Evolutionary conservation across 352 stramenopile species (phyloP), one percentile per base, ranked within the genome.

Genomic region (Pythium aquatile): DNA sequence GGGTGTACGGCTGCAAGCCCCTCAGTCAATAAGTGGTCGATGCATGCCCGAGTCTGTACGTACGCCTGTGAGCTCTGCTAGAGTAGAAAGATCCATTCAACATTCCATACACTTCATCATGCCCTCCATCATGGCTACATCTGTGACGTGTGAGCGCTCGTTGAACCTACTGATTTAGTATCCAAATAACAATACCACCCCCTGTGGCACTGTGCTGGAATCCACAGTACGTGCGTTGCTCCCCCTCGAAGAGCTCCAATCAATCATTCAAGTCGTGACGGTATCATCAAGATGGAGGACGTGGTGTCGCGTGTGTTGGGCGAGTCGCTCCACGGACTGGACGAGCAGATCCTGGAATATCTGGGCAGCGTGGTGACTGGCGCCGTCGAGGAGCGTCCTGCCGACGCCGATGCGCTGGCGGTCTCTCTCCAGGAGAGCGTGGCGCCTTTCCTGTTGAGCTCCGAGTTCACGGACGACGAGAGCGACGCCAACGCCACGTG

Each of bases 281-380:
- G 35, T 26, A 64, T 26, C 24, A 74, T 24, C 49, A 66, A 28
- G 29, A 81, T 87, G 74, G 81, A 92, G 70, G 69, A 68, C 17
- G 72, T 69, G 24, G 76, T 92, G 48, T 63, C 72, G 40, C 65
- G 75, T 26, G 80, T 77, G 63, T 62, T 94, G 54, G 37, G 60
- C 58, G 68, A 77, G 59, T 82, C 83, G 49, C 65, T 94, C 40
- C 42, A 64, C 29, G 75, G 76, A 2, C 70, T 94, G 48, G 85
- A 94, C 55, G 81, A 86, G 54, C 72, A 78, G 13, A 75, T 94
- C 63, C 72, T 90, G 47, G 79, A 88, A 70, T 94, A 91, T 65
- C 59, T 94, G 14, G 72, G 65, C 55, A 81, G 81, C 46, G 77
- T 89, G 2, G 78, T 94, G 32, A 58, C 63, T 2, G 70, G 75